phyloP scores from a whole-genome alignment of 108 stramenopile genomes.

The Epithemia pelagica region DNA sequence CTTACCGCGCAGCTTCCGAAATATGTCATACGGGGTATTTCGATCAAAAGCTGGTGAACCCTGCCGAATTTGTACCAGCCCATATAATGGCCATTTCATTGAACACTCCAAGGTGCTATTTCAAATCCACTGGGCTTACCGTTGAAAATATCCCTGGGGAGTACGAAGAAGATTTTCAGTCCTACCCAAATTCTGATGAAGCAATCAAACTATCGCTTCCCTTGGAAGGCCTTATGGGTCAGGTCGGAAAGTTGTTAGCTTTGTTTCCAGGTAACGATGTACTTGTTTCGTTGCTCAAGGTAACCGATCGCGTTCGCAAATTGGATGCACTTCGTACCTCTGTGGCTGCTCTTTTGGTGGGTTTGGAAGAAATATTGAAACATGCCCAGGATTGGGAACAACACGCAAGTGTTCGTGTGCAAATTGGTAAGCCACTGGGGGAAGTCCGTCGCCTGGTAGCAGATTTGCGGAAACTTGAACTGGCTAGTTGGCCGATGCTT shows the following conservation, averaged over 20 bases:
- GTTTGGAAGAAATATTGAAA: slow-evolving; percentile 81
- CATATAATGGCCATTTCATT: not conserved
- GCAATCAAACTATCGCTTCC: slow-evolving; percentile 54
- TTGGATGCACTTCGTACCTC: slow-evolving; percentile 59
- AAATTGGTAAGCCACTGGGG: slow-evolving; percentile 57
- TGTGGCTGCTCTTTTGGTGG: slow-evolving; percentile 83
- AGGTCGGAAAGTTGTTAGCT: slow-evolving; percentile 68
- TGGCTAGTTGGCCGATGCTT: slow-evolving; percentile 83
- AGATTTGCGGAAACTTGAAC: slow-evolving; percentile 88
- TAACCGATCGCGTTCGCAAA: slow-evolving; percentile 64
- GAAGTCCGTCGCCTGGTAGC: slow-evolving; percentile 76
- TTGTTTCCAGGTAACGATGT: slow-evolving; percentile 89
- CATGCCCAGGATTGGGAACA: slow-evolving; percentile 97
- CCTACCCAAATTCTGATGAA: slow-evolving; percentile 69
- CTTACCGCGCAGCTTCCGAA: not conserved
- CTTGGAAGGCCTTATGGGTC: slow-evolving; percentile 48
- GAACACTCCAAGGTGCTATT: not conserved
- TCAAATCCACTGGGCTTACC: not conserved
- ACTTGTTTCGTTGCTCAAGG: slow-evolving; percentile 62
- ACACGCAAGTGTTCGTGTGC: slow-evolving; percentile 81
- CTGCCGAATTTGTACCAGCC: not conserved
- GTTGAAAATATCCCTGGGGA: slow-evolving; percentile 13
- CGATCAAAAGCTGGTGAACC: not conserved
- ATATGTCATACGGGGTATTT: not conserved
- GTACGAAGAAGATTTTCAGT: slow-evolving; percentile 76